phyloP scores from a whole-genome alignment of 2,329 filamentous ascomycete genomes.

The Neurospora sp. region DNA sequence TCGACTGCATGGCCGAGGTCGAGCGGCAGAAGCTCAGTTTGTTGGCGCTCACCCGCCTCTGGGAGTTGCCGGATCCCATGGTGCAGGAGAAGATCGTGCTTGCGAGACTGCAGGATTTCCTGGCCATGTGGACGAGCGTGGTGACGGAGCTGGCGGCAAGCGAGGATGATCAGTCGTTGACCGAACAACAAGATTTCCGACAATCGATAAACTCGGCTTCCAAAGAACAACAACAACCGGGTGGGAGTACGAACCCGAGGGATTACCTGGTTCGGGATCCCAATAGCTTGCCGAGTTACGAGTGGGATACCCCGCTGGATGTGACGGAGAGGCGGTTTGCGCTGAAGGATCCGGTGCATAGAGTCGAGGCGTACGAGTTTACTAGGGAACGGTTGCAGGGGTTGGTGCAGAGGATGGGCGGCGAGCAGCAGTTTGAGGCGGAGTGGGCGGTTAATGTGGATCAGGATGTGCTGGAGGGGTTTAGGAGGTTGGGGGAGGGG shows the following conservation, averaged over 20 bases:
- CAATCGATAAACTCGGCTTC: conserved; percentile 28
- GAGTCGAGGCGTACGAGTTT: conserved; percentile 53
- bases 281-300: conserved; percentile 24
- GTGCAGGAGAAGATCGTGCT: conserved; percentile 43
- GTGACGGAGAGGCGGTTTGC: conserved; percentile 42
- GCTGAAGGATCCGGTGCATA: conserved; percentile 56
- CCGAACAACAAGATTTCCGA: conserved; percentile 16
- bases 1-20: conserved; percentile 56
- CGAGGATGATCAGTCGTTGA: conserved; percentile 25
- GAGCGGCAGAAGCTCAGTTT: conserved; percentile 62
- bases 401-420: conserved; percentile 50
- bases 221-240: conserved; percentile 12
- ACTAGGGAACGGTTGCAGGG: conserved; percentile 51
- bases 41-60: conserved; percentile 60
- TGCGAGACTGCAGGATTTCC: conserved; percentile 57
- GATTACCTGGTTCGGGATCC: conserved; percentile 32
- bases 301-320: conserved; percentile 48
- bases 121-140: conserved; percentile 65
- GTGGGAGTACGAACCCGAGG: not conserved
- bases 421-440: conserved; percentile 54
- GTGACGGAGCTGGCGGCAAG: conserved; percentile 56
- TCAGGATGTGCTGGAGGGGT: conserved; percentile 57
- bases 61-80: conserved; percentile 51
- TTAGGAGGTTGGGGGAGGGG: conserved; percentile 31
- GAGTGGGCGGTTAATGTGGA: conserved; percentile 69